Base-by-base conservation (phyloP, 257 asterid genomes). In the Lycium barbarum region DNA sequence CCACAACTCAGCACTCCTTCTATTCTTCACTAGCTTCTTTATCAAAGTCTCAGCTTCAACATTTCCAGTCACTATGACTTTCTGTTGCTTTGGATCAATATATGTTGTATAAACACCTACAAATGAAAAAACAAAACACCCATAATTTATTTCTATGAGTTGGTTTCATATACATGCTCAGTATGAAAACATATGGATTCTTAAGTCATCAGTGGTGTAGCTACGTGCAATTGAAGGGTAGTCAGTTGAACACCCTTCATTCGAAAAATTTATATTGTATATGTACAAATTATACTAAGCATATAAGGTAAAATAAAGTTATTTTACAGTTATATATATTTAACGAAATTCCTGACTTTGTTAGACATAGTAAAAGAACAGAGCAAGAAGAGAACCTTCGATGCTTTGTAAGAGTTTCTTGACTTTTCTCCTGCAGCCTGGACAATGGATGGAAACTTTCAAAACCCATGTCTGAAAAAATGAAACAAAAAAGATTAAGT, bases 361-460 rank as follows among this genome's bases (percentile, higher is more conserved):
- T 22, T n/a, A 73, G n/a, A 49, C 55, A 63, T 49, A 9, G 9
- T 15, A 66, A 74, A 70, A 35, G 17, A 11, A 47, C 7, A 54
- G 9, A 43, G 8, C 17, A 7, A 55, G 57, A 1, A n/a, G 20
- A 12, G 70, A 87, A 95, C 98, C 98, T 89, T 95, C 98, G 57
- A 94, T 92, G 90, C 85, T 86, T 79, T 87, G 97, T 2, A 94
- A 89, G 14, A 94, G 90, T 91, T 92, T 95, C 93, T 95, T 92
- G 81, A 94, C 99, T 86, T 95, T 93, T 49, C 85, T 91, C 79
- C 90, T 93, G 92, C 99, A 95, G 85, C 95, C 99, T 91, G 92
- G 93, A 61, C 99, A 95, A 89, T 95, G 99, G 89, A 95, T 94
- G 51, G 98, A 93, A 83, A 95, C 99, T 72, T 91, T 95, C 67